These are phyloP conservation scores for Fusarium sulawesiense DNA, from an alignment of 2,329 filamentous ascomycete species.

Conservation along the genomic window DNA sequence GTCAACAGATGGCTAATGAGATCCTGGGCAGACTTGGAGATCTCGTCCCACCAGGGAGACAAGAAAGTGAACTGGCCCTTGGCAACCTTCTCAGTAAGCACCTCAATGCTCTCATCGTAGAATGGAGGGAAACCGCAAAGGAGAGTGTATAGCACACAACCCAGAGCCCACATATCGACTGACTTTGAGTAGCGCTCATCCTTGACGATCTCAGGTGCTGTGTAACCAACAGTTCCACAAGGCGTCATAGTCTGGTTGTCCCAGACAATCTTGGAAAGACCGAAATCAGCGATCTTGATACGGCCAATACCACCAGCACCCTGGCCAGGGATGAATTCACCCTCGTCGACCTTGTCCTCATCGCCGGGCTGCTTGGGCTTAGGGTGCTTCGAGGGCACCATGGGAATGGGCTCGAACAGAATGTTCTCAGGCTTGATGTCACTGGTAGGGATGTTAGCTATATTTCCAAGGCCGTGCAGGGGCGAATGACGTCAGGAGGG, in stretches of 20 bases:
- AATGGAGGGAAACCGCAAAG: constrained; percentile 98
- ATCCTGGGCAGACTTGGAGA: constrained; percentile 94
- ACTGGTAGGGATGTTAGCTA: constrained; percentile 59
- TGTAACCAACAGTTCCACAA: constrained; percentile 98
- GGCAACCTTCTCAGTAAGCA: constrained; percentile 96
- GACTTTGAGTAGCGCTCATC: constrained; percentile 99
- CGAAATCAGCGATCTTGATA: constrained; percentile 99
- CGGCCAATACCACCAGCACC: constrained; percentile 91
- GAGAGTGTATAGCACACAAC: constrained; percentile 95
- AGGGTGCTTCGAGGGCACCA: constrained; percentile 81
- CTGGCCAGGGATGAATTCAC: constrained; percentile 84
- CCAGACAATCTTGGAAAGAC: constrained; percentile 97
- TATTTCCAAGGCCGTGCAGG: constrained; percentile 32
- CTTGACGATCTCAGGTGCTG: constrained; percentile 97
- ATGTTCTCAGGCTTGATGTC: constrained; percentile 99
- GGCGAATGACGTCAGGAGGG: constrained; percentile 48
- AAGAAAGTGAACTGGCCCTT: constrained; percentile 97
- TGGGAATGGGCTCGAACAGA: constrained; percentile 87
- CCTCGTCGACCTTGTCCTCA: constrained; percentile 97
- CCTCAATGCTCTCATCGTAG: constrained; percentile 97
- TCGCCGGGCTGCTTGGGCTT: constrained; percentile 88
- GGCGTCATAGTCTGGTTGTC: constrained; percentile 98
- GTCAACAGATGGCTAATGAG: constrained; percentile 92
- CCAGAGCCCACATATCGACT: constrained; percentile 99
- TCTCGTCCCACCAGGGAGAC: constrained; percentile 99